Conservation (phyloP, 164 flowering plant species). For the Magnolia sinica region DNA sequence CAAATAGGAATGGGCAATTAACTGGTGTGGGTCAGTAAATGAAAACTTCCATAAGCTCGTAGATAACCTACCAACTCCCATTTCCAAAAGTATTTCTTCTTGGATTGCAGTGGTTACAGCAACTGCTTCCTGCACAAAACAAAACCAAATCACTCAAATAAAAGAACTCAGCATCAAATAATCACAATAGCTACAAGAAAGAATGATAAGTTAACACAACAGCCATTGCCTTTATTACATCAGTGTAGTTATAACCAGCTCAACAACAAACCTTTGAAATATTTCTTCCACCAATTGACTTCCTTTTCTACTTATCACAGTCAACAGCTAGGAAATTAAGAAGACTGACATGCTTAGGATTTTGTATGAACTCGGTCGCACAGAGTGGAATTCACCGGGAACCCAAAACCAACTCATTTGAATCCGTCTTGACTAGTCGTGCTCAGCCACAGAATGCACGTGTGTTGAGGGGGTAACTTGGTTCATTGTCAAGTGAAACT, state of each 20-base stretch:
- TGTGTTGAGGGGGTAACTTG: background rate
- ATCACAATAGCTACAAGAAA: background rate
- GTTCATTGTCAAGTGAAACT: no score
- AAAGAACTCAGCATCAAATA: background rate
- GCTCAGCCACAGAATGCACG: background rate
- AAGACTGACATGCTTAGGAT: background rate
- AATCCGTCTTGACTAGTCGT: background rate
- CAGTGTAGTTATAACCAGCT: background rate
- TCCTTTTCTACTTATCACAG: background rate
- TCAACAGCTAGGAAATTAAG: background rate
- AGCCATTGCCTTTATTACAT: background rate
- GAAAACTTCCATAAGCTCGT: background rate
- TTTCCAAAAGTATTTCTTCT: conserved; percentile 80
- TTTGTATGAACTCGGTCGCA: background rate
- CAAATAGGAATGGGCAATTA: background rate
- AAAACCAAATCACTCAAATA: conserved; percentile 4
- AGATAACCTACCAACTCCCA: conserved; percentile 68
- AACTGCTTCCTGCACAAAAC: conserved; percentile 71
- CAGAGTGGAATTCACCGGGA: background rate
- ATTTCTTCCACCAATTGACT: background rate
- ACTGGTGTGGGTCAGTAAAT: background rate
- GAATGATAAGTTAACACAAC: background rate
- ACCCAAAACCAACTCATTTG: background rate
- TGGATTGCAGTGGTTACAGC: conserved; percentile 82
- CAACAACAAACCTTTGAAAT: background rate